Evolutionary conservation across 2,329 filamentous ascomycete genomes (phyloP).

Genomic region (Chalaropsis thielavioides): DNA sequence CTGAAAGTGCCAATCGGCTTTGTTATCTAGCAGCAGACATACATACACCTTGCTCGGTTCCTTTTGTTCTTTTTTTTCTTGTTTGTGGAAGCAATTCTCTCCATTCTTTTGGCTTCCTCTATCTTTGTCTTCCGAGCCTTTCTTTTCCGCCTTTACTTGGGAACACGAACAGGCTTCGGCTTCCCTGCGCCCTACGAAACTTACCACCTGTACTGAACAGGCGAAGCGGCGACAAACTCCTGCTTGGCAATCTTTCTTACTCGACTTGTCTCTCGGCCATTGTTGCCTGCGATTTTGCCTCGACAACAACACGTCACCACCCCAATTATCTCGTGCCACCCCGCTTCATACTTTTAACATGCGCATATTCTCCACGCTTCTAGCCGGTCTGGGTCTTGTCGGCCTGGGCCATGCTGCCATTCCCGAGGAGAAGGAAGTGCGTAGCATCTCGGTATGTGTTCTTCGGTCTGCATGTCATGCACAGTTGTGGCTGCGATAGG

Average conservation of each 20-base stretch:
- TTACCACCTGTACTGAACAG: constrained; percentile 1
- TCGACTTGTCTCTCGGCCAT: neutral
- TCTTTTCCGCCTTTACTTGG: neutral
- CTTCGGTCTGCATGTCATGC: neutral
- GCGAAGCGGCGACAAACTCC: neutral
- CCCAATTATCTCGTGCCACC: neutral
- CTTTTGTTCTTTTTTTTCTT: neutral
- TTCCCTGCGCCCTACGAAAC: constrained; percentile 1
- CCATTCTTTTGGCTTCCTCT: neutral
- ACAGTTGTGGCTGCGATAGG: neutral
- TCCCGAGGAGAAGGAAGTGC: constrained; percentile 18
- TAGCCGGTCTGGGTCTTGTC: constrained; percentile 16
- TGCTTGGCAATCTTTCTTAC: neutral
- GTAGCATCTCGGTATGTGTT: constrained; percentile 19
- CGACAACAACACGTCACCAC: neutral
- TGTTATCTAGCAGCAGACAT: neutral
- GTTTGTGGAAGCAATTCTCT: neutral
- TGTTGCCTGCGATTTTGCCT: neutral
- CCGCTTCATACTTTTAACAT: constrained; percentile 6
- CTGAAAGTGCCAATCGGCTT: neutral
- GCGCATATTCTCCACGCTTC: constrained; percentile 16
- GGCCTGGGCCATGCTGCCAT: constrained; percentile 11
- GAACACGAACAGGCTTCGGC: constrained; percentile 2
- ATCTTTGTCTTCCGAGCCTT: neutral
- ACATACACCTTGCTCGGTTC: neutral